Base-by-base conservation (phyloP, 228 moss, liverwort and hornwort genomes). In the Sphagnum fallax region DNA sequence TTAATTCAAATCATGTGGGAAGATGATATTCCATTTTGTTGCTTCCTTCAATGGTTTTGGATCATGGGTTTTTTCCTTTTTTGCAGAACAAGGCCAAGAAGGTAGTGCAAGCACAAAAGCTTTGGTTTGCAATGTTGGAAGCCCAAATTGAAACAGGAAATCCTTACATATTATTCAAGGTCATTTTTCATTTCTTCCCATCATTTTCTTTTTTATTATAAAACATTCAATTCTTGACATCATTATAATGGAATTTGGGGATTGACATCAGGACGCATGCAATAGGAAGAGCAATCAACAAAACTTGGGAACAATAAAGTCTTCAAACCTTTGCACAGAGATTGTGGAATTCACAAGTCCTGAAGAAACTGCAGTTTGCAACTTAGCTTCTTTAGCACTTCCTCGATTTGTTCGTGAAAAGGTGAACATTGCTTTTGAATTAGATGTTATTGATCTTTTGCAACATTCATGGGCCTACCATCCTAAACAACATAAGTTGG, bases 261-360 rank as follows among this genome's bases (percentile, higher is more conserved):
- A 32, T 32, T 32, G 32, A 3, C 32, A 32, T 32, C 77, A 95
- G 95, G 97, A 98, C 67, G 90, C 97, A 0, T 98, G 97, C 75
- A 98, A 98, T 64, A 78, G 91, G 51, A 98, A 98, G 70, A 98
- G 97, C 16, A 98, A 98, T 10, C 97, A 98, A 66, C 93, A 98
- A 58, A 98, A 98, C 18, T 71, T 98, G 0, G 97, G 97, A 7
- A 98, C 97, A 0, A 98, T 98, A 49, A 98, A 98, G 55, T 98
- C 91, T 1, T 98, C 97, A 0, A 98, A 98, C 68, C 75, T 98
- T 1, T 98, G 97, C 72, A 93, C 93, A 4, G 97, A 98, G 75
- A 80, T 98, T 61, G 48, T 98, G 0, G 93, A 98, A 53, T 93
- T 88, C 64, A 72, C 81, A 0, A 81, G 90, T 63, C 91, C 93